phyloP scores from a whole-genome alignment of 345 rosid species.

The Moricandia arvensis region DNA sequence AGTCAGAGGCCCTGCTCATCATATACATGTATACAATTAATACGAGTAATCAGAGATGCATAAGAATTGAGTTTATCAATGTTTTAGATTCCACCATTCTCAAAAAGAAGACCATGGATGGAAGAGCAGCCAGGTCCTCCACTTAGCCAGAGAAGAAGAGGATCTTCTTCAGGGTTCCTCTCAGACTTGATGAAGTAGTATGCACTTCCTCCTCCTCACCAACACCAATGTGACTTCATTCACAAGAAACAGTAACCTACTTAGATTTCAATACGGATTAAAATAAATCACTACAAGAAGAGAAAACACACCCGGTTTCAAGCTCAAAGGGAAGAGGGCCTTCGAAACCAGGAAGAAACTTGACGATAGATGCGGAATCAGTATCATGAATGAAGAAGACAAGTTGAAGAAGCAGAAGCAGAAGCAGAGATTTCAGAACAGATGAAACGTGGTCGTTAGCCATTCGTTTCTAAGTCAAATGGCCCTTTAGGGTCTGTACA shows the following conservation, averaged over 20 bases:
- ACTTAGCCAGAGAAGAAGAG: not conserved
- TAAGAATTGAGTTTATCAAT: not conserved
- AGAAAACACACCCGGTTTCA: not conserved
- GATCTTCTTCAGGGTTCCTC: not conserved
- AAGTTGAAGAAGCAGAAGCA: conserved; percentile 6
- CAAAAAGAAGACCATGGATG: not conserved
- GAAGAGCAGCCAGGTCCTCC: not conserved
- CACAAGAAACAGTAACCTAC: not conserved
- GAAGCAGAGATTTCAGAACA: conserved; percentile 5
- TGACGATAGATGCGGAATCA: not conserved
- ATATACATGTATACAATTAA: not conserved
- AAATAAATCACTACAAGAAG: not conserved
- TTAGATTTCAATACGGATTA: too few relatives aligned
- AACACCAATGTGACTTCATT: not conserved
- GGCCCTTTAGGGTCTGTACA: too few relatives aligned
- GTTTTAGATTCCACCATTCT: not conserved
- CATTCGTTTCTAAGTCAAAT: too few relatives aligned
- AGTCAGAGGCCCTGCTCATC: not conserved
- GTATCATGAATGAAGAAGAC: not conserved
- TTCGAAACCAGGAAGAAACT: not conserved
- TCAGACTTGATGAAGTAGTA: not conserved
- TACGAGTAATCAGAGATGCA: not conserved
- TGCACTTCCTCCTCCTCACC: not conserved
- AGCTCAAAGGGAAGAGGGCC: not conserved
- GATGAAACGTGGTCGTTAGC: not conserved